Conservation (phyloP, 257 asterid species). For the Rubia yunnanensis region DNA sequence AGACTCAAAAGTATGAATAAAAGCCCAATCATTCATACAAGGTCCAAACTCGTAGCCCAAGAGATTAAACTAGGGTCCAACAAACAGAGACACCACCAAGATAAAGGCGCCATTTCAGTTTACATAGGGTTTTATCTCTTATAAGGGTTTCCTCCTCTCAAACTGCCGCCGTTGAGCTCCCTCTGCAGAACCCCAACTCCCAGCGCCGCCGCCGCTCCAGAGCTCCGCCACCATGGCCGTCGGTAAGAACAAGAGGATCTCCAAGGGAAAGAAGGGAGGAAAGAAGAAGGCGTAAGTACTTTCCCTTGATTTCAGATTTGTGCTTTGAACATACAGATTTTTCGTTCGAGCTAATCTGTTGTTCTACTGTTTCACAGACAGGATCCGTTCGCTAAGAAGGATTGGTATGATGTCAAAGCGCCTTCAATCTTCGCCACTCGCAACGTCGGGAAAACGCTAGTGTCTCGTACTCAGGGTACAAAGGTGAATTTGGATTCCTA, state of each 20-base stretch:
- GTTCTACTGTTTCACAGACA: constrained; percentile 6
- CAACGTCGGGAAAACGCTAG: constrained; percentile 26
- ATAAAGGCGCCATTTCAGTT: not conserved
- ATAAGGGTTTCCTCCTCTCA: not conserved
- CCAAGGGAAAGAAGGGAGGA: constrained; percentile 37
- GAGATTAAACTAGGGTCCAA: too few species aligned
- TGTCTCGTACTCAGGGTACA: constrained; percentile 31
- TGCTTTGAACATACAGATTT: not conserved
- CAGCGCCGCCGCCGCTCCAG: constrained; percentile 2
- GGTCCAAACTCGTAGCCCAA: too few species aligned
- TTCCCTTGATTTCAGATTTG: not conserved
- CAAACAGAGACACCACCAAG: too few species aligned
- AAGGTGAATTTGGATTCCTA: constrained; percentile 12
- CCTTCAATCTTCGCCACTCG: constrained; percentile 16
- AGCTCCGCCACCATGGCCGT: constrained; percentile 58
- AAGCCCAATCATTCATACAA: too few species aligned
- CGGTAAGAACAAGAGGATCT: constrained; percentile 32
- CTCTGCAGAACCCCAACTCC: constrained; percentile 4
- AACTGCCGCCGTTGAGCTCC: constrained; percentile 7
- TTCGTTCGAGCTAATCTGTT: not conserved
- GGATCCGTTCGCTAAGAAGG: constrained; percentile 28
- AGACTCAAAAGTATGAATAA: too few species aligned
- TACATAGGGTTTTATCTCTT: constrained; percentile 1
- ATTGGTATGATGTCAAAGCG: constrained; percentile 31
- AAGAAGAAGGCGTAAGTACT: constrained; percentile 30